These are phyloP conservation scores for Ophiosphaerella korrae DNA, from an alignment of 2,329 filamentous ascomycete species.

Conservation along the genomic window DNA sequence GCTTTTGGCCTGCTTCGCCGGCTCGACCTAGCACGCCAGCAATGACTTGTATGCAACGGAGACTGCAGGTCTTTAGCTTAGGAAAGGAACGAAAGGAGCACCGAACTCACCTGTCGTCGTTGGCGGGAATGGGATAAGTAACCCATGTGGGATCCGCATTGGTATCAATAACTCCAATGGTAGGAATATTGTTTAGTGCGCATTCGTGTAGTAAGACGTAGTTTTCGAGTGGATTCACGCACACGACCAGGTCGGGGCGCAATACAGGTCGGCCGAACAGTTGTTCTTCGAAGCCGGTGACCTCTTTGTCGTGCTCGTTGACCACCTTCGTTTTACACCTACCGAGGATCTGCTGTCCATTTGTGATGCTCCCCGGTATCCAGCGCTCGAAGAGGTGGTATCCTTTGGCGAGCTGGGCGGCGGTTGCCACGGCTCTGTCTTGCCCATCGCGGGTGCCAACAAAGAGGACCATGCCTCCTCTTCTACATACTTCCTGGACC, in stretches of 20 bases:
- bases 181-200: slow-evolving; percentile 83
- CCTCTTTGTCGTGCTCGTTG: slow-evolving; percentile 71
- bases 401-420: slow-evolving; percentile 75
- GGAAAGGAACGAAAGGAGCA: background rate
- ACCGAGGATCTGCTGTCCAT: slow-evolving; percentile 85
- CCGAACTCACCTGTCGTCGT: slow-evolving; percentile 80
- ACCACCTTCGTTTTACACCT: slow-evolving; percentile 74
- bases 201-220: slow-evolving; percentile 90
- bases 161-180: slow-evolving; percentile 93
- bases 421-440: slow-evolving; percentile 77
- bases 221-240: slow-evolving; percentile 92
- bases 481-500: slow-evolving; percentile 81
- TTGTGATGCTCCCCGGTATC: slow-evolving; percentile 90
- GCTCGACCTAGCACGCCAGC: slow-evolving; percentile 84
- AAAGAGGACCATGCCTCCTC: slow-evolving; percentile 86
- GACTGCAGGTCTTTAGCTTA: slow-evolving; percentile 56
- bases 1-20: slow-evolving; percentile 74
- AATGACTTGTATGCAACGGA: slow-evolving; percentile 81
- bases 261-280: slow-evolving; percentile 68
- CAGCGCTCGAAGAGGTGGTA: slow-evolving; percentile 93
- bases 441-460: slow-evolving; percentile 86
- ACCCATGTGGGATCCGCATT: slow-evolving; percentile 91
- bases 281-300: slow-evolving; percentile 69
- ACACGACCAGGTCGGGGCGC: slow-evolving; percentile 88
- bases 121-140: slow-evolving; percentile 94